Conservation (phyloP, 2,329 filamentous ascomycete species). For the Exophiala phaeomuriformis region DNA sequence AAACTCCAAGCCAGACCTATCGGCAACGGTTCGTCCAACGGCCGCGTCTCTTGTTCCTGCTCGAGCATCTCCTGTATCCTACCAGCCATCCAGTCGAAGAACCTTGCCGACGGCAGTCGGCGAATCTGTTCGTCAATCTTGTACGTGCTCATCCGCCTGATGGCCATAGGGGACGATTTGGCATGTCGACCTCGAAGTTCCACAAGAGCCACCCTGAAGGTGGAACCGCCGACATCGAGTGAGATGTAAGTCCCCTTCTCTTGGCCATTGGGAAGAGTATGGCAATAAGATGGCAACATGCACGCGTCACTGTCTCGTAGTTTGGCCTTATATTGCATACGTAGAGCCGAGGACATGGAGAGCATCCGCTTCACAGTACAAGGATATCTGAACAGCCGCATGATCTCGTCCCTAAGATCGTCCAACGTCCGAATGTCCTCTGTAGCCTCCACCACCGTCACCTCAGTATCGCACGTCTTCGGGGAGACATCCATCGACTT, state of each 20-base stretch:
- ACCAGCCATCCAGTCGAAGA: slow-evolving; percentile 62
- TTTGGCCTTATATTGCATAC: slow-evolving; percentile 48
- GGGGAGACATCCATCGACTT: slow-evolving; percentile 17
- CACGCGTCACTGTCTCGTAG: slow-evolving; percentile 51
- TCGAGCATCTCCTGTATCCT: slow-evolving; percentile 51
- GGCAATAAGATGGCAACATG: slow-evolving; percentile 60
- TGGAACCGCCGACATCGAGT: slow-evolving; percentile 60
- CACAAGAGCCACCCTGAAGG: slow-evolving; percentile 56
- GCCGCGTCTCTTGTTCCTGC: slow-evolving; percentile 32
- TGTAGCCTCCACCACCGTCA: slow-evolving; percentile 17
- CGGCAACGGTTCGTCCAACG: slow-evolving; percentile 36
- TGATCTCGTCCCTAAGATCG: slow-evolving; percentile 31
- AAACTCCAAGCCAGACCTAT: slow-evolving; percentile 62
- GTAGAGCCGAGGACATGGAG: slow-evolving; percentile 40
- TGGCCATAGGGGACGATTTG: slow-evolving; percentile 43
- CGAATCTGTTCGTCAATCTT: slow-evolving; percentile 52
- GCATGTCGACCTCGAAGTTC: slow-evolving; percentile 46
- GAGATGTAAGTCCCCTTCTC: slow-evolving; percentile 56
- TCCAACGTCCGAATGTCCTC: slow-evolving; percentile 29
- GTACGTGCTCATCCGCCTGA: slow-evolving; percentile 48
- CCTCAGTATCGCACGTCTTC: slow-evolving; percentile 15
- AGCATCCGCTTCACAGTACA: slow-evolving; percentile 33
- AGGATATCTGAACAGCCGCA: slow-evolving; percentile 31
- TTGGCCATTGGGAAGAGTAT: slow-evolving; percentile 52
- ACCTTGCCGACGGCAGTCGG: slow-evolving; percentile 47